These are phyloP conservation scores for Fragosphaeria purpurea DNA, from an alignment of 2,329 filamentous ascomycete species.

Conservation along the genomic window DNA sequence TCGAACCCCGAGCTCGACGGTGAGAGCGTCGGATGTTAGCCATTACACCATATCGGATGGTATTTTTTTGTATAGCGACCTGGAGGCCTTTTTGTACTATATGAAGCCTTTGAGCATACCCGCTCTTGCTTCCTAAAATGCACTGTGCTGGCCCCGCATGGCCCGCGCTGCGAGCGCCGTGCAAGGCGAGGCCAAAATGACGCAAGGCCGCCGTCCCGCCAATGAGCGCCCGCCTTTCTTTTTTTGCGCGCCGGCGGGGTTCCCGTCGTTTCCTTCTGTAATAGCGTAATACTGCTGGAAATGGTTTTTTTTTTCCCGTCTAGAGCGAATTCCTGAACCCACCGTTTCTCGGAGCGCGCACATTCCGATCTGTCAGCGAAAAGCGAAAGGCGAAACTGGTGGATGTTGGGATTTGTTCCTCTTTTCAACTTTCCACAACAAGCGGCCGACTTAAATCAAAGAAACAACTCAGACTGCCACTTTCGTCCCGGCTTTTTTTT, in stretches of 20 bases:
- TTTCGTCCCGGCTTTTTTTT: background rate
- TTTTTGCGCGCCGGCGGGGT: background rate
- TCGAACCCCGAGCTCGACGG: conserved; percentile 15
- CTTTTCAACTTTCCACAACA: too few relatives aligned
- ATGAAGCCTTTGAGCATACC: too few relatives aligned
- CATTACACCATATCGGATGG: conserved; percentile 15
- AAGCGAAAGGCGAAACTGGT: too few relatives aligned
- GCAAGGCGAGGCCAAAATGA: background rate
- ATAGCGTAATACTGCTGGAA: too few relatives aligned
- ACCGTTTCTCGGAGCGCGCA: conserved; percentile 11
- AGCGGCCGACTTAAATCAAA: background rate
- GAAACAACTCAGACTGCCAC: background rate
- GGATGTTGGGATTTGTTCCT: too few relatives aligned
- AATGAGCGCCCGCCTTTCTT: background rate
- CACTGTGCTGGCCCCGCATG: too few relatives aligned
- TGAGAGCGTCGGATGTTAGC: conserved; percentile 15
- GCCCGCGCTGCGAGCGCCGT: too few relatives aligned
- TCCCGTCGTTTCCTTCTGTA: too few relatives aligned
- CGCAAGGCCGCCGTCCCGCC: background rate
- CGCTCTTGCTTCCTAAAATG: too few relatives aligned
- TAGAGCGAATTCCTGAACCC: background rate
- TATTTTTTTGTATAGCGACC: background rate
- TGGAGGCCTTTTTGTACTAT: too few relatives aligned
- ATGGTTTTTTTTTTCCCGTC: background rate
- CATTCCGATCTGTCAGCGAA: conserved; percentile 8